phyloP scores from a whole-genome alignment of 1,284 basidiomycete genomes.

The Puccinia horiana region DNA sequence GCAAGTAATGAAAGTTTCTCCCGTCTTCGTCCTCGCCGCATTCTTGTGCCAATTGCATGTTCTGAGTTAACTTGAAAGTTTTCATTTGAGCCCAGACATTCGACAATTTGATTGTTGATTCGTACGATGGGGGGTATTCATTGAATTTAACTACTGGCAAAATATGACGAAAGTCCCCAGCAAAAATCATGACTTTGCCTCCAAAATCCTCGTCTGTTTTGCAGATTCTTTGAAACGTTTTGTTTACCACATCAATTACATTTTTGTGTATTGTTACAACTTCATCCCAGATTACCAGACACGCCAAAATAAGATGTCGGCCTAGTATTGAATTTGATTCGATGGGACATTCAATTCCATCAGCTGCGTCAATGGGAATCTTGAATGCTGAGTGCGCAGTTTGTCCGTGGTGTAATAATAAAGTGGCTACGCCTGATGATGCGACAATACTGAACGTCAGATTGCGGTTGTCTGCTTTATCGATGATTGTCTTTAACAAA shows the following conservation, averaged over 20 bases:
- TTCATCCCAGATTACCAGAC: background rate
- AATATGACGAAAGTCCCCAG: background rate
- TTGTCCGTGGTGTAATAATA: conserved; percentile 60
- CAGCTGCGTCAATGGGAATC: conserved; percentile 57
- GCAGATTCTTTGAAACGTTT: background rate
- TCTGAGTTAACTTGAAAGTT: background rate
- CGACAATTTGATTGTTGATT: background rate
- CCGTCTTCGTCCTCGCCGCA: background rate
- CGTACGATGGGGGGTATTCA: background rate
- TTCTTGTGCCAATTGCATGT: background rate
- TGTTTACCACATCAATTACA: background rate
- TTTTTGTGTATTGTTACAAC: background rate
- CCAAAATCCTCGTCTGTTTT: background rate
- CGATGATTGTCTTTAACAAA: conserved; percentile 61
- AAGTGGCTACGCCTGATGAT: conserved; percentile 63
- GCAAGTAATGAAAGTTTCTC: background rate
- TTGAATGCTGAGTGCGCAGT: conserved; percentile 63
- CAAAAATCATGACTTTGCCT: background rate
- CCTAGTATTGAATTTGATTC: background rate
- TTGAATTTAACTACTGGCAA: background rate
- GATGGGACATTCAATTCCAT: background rate
- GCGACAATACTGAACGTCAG: too few species aligned
- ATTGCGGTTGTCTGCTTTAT: conserved; percentile 54
- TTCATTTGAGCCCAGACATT: background rate
- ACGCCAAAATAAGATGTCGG: background rate